Evolutionary conservation across 257 asterid genomes (phyloP).

Genomic region (Linderniella brevidens): DNA sequence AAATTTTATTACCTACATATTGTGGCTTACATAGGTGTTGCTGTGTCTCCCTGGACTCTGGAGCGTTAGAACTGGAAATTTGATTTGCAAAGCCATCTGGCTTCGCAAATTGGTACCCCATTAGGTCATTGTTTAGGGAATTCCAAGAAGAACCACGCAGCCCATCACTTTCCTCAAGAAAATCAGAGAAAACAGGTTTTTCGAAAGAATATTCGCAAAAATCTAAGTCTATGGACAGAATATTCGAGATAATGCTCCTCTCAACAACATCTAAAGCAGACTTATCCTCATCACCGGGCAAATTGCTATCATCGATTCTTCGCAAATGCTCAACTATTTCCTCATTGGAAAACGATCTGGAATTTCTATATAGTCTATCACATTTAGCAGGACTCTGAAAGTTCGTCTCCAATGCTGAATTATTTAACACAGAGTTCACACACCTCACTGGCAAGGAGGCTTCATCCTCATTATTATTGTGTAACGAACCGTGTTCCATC

Average conservation of each 20-base stretch:
- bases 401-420: constrained; percentile 54
- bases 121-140: constrained; percentile 39
- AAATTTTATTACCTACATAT: constrained; percentile 36
- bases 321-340: constrained; percentile 91
- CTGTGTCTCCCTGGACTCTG: constrained; percentile 19
- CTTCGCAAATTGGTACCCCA: no score
- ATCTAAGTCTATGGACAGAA: constrained; percentile 73
- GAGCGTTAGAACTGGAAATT: no score
- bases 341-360: constrained; percentile 82
- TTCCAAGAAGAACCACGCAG: constrained; percentile 62
- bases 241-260: constrained; percentile 62
- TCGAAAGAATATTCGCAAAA: constrained; percentile 44
- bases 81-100: no score
- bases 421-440: constrained; percentile 42
- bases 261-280: constrained; percentile 49
- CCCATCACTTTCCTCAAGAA: constrained; percentile 36
- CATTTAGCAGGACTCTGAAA: constrained; percentile 70
- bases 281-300: constrained; percentile 36
- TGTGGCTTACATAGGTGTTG: constrained; percentile 47
- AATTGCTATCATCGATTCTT: constrained; percentile 46
- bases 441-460: constrained; percentile 40
- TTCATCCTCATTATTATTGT: constrained; percentile 32
- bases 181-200: constrained; percentile 33
- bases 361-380: constrained; percentile 62
- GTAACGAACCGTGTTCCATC: constrained; percentile 25